These are phyloP conservation scores for Friedmanniomyces endolithicus DNA, from an alignment of 495 filamentous ascomycete species.

Conservation along the genomic window DNA sequence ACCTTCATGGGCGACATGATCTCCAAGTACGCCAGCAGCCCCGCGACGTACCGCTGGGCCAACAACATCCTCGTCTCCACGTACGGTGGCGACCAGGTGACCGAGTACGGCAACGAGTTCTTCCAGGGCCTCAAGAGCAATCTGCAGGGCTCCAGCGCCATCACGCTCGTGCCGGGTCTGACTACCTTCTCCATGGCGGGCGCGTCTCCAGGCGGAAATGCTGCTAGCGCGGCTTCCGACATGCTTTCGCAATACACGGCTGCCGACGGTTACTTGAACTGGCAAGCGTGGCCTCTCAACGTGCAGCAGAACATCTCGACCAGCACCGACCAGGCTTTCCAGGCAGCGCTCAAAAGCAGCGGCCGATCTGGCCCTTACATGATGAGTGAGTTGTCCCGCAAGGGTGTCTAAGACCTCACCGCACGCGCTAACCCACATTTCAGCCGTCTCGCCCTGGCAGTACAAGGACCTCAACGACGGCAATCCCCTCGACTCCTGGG, in stretches of 20 bases:
- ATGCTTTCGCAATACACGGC: conserved; percentile 11
- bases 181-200: conserved; percentile 14
- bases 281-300: conserved; percentile 23
- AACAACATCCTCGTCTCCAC: conserved; percentile 23
- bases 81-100: conserved; percentile 18
- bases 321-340: conserved; percentile 18
- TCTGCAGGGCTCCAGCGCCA: not conserved
- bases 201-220: not conserved
- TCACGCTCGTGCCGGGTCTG: conserved; percentile 19
- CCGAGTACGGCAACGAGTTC: conserved; percentile 23
- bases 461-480: conserved; percentile 22
- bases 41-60: conserved; percentile 19
- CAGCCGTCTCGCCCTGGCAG: conserved; percentile 23
- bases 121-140: conserved; percentile 17
- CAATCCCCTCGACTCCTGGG: conserved; percentile 18
- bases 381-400: conserved; percentile 16
- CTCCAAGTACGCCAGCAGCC: conserved; percentile 12
- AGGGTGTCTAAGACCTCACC: not conserved
- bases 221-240: not conserved
- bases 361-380: conserved; percentile 22
- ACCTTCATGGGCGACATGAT: conserved; percentile 20
- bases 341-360: conserved; percentile 14
- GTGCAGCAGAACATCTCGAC: conserved; percentile 12
- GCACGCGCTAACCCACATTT: not conserved
- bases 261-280: conserved; percentile 22